Evolutionary conservation across 306 rosid species (phyloP).

Genomic region (Corylus avellana): DNA sequence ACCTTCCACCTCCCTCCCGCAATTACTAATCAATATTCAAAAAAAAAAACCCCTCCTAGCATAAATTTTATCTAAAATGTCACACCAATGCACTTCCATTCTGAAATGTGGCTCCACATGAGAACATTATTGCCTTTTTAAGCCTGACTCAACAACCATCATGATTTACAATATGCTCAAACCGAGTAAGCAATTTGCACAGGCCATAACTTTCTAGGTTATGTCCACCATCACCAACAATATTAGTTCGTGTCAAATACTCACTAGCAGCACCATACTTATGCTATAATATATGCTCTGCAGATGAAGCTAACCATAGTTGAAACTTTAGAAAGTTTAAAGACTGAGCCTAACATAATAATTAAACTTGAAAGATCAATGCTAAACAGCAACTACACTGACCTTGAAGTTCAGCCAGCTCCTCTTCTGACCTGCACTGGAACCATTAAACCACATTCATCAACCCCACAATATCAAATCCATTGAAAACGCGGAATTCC

Average conservation of each 20-base stretch:
- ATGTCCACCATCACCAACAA: too few relatives aligned
- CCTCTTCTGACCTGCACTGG: conserved; percentile 99
- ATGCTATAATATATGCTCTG: background rate
- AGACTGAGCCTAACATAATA: background rate
- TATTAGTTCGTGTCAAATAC: too few relatives aligned
- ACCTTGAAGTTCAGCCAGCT: conserved; percentile 90
- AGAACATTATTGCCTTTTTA: too few relatives aligned
- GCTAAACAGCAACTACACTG: conserved; percentile 31
- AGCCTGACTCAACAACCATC: too few relatives aligned
- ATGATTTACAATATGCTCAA: too few relatives aligned
- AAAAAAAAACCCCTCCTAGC: too few relatives aligned
- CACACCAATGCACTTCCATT: too few relatives aligned
- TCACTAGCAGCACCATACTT: background rate
- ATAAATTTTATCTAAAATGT: background rate
- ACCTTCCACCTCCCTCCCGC: background rate
- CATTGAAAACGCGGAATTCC: conserved; percentile 8
- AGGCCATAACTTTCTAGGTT: too few relatives aligned
- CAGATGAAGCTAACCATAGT: background rate
- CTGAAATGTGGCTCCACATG: too few relatives aligned
- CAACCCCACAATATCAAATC: conserved; percentile 45
- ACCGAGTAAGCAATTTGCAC: too few relatives aligned
- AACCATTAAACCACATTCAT: conserved; percentile 57
- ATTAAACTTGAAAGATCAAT: background rate
- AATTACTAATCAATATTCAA: background rate
- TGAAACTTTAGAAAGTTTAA: background rate